Percentiles rank a stretch among this genome's conserved stretches.
Evolutionary conservation across 306 rosid species (phyloP).

Genomic region (Spatholobus suberectus): DNA sequence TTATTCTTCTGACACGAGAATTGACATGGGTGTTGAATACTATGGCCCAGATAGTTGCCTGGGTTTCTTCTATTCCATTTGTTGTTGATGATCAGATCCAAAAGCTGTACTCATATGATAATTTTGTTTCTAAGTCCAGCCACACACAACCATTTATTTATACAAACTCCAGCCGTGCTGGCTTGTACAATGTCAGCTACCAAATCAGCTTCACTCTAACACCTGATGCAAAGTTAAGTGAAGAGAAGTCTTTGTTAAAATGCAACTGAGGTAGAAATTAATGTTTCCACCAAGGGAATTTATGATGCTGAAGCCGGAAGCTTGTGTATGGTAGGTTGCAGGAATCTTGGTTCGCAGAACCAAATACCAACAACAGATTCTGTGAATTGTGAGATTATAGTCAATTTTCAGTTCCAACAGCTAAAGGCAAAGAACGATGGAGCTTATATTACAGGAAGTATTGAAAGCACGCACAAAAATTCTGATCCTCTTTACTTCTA

Average conservation of each 20-base stretch:
- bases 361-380: not conserved
- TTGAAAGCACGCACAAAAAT: slow-evolving; percentile 49
- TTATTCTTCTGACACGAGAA: slow-evolving; percentile 39
- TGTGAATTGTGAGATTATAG: slow-evolving; percentile 51
- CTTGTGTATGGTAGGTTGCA: slow-evolving; percentile 63
- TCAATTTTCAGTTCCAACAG: slow-evolving; percentile 46
- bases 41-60: not conserved
- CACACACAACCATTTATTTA: not conserved
- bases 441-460: slow-evolving; percentile 39
- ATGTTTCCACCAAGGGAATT: too few species aligned
- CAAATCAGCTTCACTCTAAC: not conserved
- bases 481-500: slow-evolving; percentile 46
- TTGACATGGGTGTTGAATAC: slow-evolving; percentile 16
- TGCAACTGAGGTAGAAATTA: not conserved
- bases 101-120: not conserved
- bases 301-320: slow-evolving; percentile 53
- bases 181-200: slow-evolving; percentile 19
- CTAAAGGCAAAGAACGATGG: not conserved
- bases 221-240: too few species aligned
- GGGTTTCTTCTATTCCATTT: slow-evolving; percentile 42
- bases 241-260: not conserved
- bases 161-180: too few species aligned
- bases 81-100: slow-evolving; percentile 27
- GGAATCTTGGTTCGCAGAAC: slow-evolving; percentile 10
- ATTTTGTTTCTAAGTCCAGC: not conserved